Evolutionary conservation across 2,329 filamentous ascomycete genomes (phyloP).

Genomic region (Nigrospora oryzae): DNA sequence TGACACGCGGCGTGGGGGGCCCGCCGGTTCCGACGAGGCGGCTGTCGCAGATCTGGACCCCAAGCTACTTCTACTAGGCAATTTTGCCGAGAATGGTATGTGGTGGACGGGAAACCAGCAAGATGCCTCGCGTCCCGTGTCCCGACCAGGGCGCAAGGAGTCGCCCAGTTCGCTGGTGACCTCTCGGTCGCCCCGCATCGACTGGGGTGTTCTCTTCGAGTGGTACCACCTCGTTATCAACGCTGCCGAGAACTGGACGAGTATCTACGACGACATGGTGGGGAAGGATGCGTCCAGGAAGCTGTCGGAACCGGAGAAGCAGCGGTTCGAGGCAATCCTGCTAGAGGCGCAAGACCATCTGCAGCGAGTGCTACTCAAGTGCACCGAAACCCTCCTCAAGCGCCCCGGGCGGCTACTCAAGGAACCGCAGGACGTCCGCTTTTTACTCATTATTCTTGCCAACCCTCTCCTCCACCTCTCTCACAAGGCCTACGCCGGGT

Average conservation of each 20-base stretch:
- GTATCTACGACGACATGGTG: conserved; percentile 46
- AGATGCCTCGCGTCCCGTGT: conserved; percentile 22
- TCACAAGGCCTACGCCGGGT: conserved; percentile 29
- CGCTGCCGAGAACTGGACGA: conserved; percentile 59
- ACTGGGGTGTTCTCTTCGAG: conserved; percentile 62
- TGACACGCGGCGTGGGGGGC: conserved; percentile 23
- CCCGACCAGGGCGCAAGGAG: conserved; percentile 23
- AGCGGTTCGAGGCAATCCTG: conserved; percentile 36
- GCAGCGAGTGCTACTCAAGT: conserved; percentile 65
- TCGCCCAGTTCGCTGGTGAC: conserved; percentile 35
- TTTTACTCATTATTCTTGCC: conserved; percentile 67
- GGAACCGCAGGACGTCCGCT: conserved; percentile 63
- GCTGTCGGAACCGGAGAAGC: conserved; percentile 26
- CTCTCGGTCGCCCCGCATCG: conserved; percentile 57
- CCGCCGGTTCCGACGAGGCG: conserved; percentile 22
- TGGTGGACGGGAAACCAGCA: conserved; percentile 68
- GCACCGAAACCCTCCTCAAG: conserved; percentile 71
- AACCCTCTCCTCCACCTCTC: conserved; percentile 65
- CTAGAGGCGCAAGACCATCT: conserved; percentile 57
- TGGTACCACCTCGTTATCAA: conserved; percentile 70
- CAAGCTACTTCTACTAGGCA: conserved; percentile 64
- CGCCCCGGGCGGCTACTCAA: conserved; percentile 64
- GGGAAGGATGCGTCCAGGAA: conserved; percentile 20
- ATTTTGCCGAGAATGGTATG: conserved; percentile 71
- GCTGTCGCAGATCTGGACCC: conserved; percentile 59